These are phyloP conservation scores for Fragilaria crotonensis DNA, from an alignment of 108 stramenopile species.

Conservation along the genomic window DNA sequence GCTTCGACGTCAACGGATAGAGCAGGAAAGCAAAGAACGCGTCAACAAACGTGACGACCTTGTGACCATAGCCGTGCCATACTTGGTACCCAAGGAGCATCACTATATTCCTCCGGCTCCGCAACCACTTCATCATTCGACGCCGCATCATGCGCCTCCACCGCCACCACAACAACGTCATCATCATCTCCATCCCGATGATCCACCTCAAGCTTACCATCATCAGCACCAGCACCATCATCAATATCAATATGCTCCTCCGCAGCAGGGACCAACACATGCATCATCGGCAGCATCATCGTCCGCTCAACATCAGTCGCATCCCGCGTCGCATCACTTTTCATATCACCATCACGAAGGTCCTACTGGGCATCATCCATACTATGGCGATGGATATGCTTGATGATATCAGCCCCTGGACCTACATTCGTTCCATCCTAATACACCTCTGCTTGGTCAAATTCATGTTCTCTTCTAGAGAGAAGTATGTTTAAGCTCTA, in stretches of 20 bases:
- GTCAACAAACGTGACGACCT: background rate
- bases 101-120: background rate
- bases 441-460: too few species aligned
- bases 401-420: too few species aligned
- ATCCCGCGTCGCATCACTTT: too few species aligned
- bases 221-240: background rate
- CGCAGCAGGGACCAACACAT: too few species aligned
- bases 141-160: background rate
- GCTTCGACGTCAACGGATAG: background rate
- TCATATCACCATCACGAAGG: too few species aligned
- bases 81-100: background rate
- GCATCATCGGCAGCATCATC: too few species aligned
- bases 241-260: background rate
- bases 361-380: too few species aligned
- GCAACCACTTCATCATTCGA: background rate
- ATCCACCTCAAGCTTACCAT: background rate
- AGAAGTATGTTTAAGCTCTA: too few species aligned
- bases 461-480: too few species aligned
- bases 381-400: too few species aligned
- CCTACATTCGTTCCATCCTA: too few species aligned
- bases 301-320: too few species aligned
- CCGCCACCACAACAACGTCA: background rate
- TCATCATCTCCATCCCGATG: background rate
- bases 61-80: background rate
- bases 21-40: background rate